Evolutionary conservation across 2,329 filamentous ascomycete genomes (phyloP), one percentile per base, ranked within the genome.

Genomic region (Aaosphaeria arxii): DNA sequence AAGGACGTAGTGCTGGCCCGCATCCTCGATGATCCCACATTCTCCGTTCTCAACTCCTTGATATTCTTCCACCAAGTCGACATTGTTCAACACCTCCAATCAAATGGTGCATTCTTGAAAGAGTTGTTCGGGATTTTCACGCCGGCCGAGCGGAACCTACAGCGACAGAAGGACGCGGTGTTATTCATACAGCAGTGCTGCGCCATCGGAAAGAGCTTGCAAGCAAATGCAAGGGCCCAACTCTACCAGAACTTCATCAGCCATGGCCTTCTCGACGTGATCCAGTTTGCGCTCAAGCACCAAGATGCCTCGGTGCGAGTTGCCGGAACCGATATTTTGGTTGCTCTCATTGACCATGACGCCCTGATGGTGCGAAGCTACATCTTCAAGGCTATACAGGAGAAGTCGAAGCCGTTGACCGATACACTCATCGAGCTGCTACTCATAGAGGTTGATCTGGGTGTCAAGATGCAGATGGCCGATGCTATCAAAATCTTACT

Each of bases 41-140:
- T 97, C 70, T 95, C 90, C 28, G 91, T 97, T 29, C 84, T 99
- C 55, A 99, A 97, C 73, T 96, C 91, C 44, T 81, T 97, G 59
- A 99, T 99, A 58, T 99, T 96, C 76, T 99, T 95, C 79, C 94
- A 97, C 74, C 94, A 99, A 74, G 91, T 97, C 60, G 94, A 97
- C 64, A 96, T 99, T 64, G 87, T 99, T 43, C 89, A 92, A 64
- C 89, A 97, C 71, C 79, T 99, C n/a, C 91, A 96, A 70, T 80
- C 79, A 29, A 96, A 96, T 61, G 77, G 77, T 1, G 73, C 74
- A 1, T 96, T 96, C 62, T 75, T 97, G 30, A 85, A 84, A 56
- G 89, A 96, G 53, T 79, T 97, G 4, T 99, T 97, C 67, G 81
- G 82, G 46, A 90, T 97, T 53, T 96, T 97, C 63, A 82, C 79